Percentiles rank a stretch among this genome's conserved stretches.
These are phyloP conservation scores for Tillandsia fasciculata DNA, from an alignment of 176 grass and related monocot genomes.

Conservation along the genomic window DNA sequence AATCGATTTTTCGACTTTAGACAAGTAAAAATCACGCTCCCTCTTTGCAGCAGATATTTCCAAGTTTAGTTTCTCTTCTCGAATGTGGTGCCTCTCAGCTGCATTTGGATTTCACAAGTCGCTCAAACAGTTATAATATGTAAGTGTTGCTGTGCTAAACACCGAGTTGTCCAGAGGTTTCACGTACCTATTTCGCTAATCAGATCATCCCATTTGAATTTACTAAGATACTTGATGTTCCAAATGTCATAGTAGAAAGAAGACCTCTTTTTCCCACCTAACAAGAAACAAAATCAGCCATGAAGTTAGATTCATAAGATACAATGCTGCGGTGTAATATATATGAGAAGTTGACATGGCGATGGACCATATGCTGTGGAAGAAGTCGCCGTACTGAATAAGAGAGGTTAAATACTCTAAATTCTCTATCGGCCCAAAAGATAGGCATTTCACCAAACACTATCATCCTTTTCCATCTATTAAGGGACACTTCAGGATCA, in stretches of 20 bases:
- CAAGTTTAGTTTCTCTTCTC: conserved; percentile 78
- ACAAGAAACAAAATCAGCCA: conserved; percentile 8
- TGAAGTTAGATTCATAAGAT: not conserved
- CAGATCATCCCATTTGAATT: conserved; percentile 99
- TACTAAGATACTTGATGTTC: conserved; percentile 92
- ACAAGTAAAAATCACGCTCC: conserved; percentile 81
- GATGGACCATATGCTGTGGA: too few relatives aligned
- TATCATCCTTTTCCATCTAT: too few relatives aligned
- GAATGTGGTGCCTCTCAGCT: conserved; percentile 61
- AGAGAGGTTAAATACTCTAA: not conserved
- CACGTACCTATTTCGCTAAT: conserved; percentile 69
- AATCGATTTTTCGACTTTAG: conserved; percentile 58
- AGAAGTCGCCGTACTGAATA: not conserved
- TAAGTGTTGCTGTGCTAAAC: not conserved
- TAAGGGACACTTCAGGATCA: too few relatives aligned
- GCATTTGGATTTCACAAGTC: conserved; percentile 25
- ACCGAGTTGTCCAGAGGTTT: not conserved
- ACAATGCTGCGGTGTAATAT: not conserved
- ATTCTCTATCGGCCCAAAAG: too few relatives aligned
- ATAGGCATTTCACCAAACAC: too few relatives aligned
- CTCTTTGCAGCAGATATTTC: conserved; percentile 92
- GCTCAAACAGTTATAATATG: conserved; percentile 2
- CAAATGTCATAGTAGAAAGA: conserved; percentile 96
- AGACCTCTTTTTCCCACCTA: conserved; percentile 83
- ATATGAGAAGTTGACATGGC: not conserved